These are phyloP conservation scores for Melastoma malabathricum DNA, from an alignment of 345 rosid genomes.

Conservation along the genomic window DNA sequence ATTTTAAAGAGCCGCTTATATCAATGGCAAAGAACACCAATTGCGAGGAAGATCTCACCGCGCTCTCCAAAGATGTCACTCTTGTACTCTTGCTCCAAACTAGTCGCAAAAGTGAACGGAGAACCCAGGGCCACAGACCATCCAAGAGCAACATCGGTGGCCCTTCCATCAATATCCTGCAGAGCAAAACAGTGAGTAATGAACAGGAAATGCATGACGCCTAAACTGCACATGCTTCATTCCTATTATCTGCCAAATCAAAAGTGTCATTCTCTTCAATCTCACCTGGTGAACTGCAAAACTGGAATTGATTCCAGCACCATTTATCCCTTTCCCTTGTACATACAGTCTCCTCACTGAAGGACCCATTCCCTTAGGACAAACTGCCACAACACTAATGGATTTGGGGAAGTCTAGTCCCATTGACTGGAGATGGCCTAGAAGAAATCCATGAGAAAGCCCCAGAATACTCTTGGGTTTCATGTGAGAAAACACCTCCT, in stretches of 20 bases:
- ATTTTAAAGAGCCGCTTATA: no score
- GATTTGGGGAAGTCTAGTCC: constrained; percentile 76
- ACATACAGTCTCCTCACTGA: constrained; percentile 86
- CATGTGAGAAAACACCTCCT: constrained; percentile 71
- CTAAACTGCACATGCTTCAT: no score
- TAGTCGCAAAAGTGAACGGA: constrained; percentile 80
- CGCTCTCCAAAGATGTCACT: constrained; percentile 96
- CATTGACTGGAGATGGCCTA: constrained; percentile 66
- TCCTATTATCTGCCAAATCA: background rate
- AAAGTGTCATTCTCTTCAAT: background rate
- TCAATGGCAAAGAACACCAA: no score
- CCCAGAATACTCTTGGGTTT: constrained; percentile 93
- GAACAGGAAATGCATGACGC: background rate
- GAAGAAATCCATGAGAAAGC: constrained; percentile 85
- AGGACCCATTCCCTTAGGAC: constrained; percentile 89
- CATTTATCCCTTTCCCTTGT: constrained; percentile 81
- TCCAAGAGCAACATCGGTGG: constrained; percentile 75
- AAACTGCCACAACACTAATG: constrained; percentile 70
- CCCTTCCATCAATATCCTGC: constrained; percentile 88
- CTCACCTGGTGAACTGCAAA: constrained; percentile 79
- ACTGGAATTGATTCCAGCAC: constrained; percentile 89
- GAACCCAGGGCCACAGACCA: constrained; percentile 96
- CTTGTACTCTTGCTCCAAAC: constrained; percentile 84
- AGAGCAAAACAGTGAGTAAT: background rate
- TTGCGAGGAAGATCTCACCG: constrained; percentile 26